Evolutionary conservation across 2,329 filamentous ascomycete genomes (phyloP), one percentile per base, ranked within the genome.

Genomic region (Cladosporium austrohemisphaericum): DNA sequence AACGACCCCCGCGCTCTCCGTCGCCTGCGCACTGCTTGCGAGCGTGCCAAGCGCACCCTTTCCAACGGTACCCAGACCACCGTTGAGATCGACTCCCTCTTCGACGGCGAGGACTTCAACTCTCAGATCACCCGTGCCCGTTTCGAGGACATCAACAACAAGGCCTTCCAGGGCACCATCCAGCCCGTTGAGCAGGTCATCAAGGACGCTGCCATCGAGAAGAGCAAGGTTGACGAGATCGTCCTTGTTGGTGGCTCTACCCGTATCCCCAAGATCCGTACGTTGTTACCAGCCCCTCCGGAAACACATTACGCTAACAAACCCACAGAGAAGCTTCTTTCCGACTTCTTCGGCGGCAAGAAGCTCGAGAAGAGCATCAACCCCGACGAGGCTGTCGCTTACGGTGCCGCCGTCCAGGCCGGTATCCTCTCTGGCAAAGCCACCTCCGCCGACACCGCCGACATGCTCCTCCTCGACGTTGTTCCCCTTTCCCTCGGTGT

Each of bases 321-420:
- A n/a, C n/a, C n/a, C n/a, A n/a, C n/a, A n/a, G 93, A 98, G 85
- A 97, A 97, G 84, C 86, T 98, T 60, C 85, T 98, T 61, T 91
- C 85, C 77, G 93, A 98, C 76, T 96, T 91, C 83, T 98, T 98
- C 79, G 88, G 94, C 72, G 91, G 91, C 76, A 98, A 98, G 89
- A 96, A 98, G 86, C 88, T 96, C 61, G 92, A 97, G 84, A 97
- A 96, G 77, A 93, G 88, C 80, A 97, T 97, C 80, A 98, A 98
- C 84, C 93, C 93, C 66, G 93, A 98, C 70, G 93, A 98, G 81
- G 93, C 93, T 63, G 93, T 98, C 67, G 93, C 93, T 65, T 96
- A 96, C 76, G 93, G 93, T 84, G 93, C 93, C 60, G 93, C 93
- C 64, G 92, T 98, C 56, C 93, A 98, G 79, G 93, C 93, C 61